Evolutionary conservation across 2,329 filamentous ascomycete genomes (phyloP).

Genomic region (Aspergillus sp.): DNA sequence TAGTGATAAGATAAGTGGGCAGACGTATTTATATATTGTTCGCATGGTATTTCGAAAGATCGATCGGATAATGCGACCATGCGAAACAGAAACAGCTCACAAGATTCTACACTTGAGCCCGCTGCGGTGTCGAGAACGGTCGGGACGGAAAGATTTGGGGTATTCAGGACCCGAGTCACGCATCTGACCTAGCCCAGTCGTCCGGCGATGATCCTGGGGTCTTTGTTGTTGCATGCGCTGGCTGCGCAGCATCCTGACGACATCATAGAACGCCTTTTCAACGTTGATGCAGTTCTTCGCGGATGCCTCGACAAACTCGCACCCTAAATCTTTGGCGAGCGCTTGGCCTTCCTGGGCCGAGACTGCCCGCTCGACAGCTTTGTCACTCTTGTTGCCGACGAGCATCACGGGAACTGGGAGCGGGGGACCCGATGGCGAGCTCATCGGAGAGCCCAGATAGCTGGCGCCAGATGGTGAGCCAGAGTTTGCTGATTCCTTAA

Average conservation of each 20-base stretch:
- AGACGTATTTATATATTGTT: too few species aligned
- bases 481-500: slow-evolving; percentile 77
- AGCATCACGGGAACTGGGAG: slow-evolving; percentile 90
- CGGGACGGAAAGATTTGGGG: slow-evolving; percentile 39
- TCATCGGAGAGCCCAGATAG: slow-evolving; percentile 50
- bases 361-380: slow-evolving; percentile 92
- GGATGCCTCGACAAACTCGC: slow-evolving; percentile 95
- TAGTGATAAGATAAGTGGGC: not conserved
- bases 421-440: slow-evolving; percentile 50
- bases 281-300: slow-evolving; percentile 99
- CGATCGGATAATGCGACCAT: not conserved
- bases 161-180: slow-evolving; percentile 41
- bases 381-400: slow-evolving; percentile 97
- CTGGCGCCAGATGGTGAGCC: slow-evolving; percentile 53
- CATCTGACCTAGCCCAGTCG: slow-evolving; percentile 34
- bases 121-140: slow-evolving; percentile 39
- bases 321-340: slow-evolving; percentile 85
- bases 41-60: not conserved
- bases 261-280: slow-evolving; percentile 97
- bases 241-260: slow-evolving; percentile 83
- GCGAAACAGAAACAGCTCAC: slow-evolving; percentile 23
- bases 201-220: slow-evolving; percentile 34
- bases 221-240: slow-evolving; percentile 63
- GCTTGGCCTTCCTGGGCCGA: slow-evolving; percentile 95
- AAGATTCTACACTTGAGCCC: slow-evolving; percentile 39